Conservation (phyloP, 2,329 filamentous ascomycete genomes). For the Hymenoscyphus scutula region DNA sequence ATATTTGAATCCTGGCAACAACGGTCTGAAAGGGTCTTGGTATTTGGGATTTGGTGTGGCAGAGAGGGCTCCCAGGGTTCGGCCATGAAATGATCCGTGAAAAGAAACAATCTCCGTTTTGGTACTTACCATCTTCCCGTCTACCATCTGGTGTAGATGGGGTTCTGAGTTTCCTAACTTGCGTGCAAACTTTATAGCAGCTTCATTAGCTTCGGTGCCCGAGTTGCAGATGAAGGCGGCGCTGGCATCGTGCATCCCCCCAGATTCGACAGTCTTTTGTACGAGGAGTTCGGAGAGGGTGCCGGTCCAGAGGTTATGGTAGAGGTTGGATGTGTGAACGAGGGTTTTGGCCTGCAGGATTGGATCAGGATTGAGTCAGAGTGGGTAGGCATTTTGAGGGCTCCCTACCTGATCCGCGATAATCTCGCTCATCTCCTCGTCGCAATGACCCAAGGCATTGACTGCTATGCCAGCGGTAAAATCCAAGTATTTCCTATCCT, state of each 20-base stretch:
- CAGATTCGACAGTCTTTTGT: constrained; percentile 73
- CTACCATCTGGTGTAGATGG: too few species aligned
- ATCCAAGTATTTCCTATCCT: constrained; percentile 87
- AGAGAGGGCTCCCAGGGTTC: constrained; percentile 93
- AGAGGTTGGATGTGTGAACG: constrained; percentile 91
- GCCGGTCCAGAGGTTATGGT: constrained; percentile 95
- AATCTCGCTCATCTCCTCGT: constrained; percentile 72
- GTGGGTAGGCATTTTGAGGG: neutral
- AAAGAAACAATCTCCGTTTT: constrained; percentile 91
- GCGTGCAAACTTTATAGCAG: constrained; percentile 92
- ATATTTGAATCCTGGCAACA: constrained; percentile 90
- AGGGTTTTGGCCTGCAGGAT: constrained; percentile 62
- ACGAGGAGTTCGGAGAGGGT: constrained; percentile 82
- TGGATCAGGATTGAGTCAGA: constrained; percentile 5
- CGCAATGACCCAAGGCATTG: constrained; percentile 87
- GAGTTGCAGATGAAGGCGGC: constrained; percentile 95
- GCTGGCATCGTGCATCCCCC: constrained; percentile 76
- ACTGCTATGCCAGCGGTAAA: constrained; percentile 96
- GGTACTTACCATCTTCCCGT: too few species aligned
- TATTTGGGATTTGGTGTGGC: constrained; percentile 98
- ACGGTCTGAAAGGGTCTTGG: constrained; percentile 89
- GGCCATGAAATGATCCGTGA: constrained; percentile 88
- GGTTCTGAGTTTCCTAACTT: constrained; percentile 82
- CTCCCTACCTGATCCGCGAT: constrained; percentile 69
- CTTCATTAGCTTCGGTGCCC: constrained; percentile 95